Evolutionary conservation across 1,284 basidiomycete species (phyloP), one percentile per base, ranked within the genome.

Genomic region (Microbotryum saponariae): DNA sequence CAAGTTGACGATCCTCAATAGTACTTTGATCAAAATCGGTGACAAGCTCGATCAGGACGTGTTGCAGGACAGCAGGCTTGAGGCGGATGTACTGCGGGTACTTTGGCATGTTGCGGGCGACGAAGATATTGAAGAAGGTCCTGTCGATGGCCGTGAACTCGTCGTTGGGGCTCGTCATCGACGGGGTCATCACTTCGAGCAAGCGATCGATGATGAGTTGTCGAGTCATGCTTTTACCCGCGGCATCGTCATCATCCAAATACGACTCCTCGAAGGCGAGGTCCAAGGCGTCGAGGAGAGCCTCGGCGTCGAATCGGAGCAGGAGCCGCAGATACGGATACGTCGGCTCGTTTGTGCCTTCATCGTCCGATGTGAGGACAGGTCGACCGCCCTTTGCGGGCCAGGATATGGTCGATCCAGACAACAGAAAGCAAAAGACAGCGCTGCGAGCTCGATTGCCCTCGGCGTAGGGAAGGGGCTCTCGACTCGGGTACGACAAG

Each of bases 91-190:
- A 92, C 76, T 97, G 92, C 0, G 88, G 86, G 75, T 97, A 99
- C 77, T 97, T 98, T 0, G 96, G 90, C 18, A 96, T 83, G 74
- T 97, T 99, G 61, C 93, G 87, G 1, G 96, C 90, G 61, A 97
- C 83, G 76, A 99, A 99, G 68, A 98, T 97, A 73, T 92, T 85
- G 54, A 94, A 81, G 74, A 98, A 90, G 3, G 88, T 90, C 56
- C 79, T 77, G 72, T 89, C 89, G 44, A 80, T 77, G 18, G 83
- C 77, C 3, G 61, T 50, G 45, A 64, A 64, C 31, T 89, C 73
- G 25, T 68, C 61, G 18, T 61, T 63, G 49, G 69, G 67, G 27
- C 56, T 53, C 68, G 75, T 73, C 52, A 78, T 18, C 6, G 77
- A 25, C 50, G 79, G 78, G 20, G 82, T 79, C 14, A 86, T 71